Evolutionary conservation across 371 early-diverging fungal genomes (phyloP).

Genomic region (Gilbertella persicaria): DNA sequence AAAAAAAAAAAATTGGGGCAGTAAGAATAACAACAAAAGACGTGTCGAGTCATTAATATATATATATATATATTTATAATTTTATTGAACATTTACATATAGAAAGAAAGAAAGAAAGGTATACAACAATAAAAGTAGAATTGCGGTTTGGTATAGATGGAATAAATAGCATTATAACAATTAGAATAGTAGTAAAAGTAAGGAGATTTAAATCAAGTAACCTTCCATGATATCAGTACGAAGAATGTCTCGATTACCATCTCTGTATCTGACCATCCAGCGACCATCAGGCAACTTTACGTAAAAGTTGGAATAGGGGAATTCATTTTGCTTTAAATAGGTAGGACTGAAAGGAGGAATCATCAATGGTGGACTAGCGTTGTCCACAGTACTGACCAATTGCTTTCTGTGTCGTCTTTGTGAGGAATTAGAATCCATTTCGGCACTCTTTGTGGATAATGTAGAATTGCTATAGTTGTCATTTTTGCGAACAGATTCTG

Average conservation of each 20-base stretch:
- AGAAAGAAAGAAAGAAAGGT: too few relatives aligned
- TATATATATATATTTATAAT: too few relatives aligned
- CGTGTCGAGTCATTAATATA: too few relatives aligned
- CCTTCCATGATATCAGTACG: conserved; percentile 49
- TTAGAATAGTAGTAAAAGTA: too few relatives aligned
- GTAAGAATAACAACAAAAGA: too few relatives aligned
- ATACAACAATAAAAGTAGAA: too few relatives aligned
- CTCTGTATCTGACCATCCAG: conserved; percentile 50
- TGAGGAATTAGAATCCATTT: conserved; percentile 3
- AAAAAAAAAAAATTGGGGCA: too few relatives aligned
- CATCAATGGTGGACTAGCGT: conserved; percentile 11
- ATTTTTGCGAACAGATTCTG: conserved; percentile 8
- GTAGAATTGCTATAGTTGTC: conserved; percentile 16
- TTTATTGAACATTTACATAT: too few relatives aligned
- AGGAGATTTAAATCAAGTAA: conserved; percentile 31
- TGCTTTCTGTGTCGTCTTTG: conserved; percentile 26
- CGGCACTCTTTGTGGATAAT: conserved; percentile 17
- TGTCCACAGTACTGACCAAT: conserved; percentile 12
- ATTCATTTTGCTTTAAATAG: conserved; percentile 40
- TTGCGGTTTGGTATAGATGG: neutral
- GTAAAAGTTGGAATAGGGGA: conserved; percentile 55
- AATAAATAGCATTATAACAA: too few relatives aligned
- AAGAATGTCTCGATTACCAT: conserved; percentile 47
- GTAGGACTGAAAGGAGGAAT: conserved; percentile 54
- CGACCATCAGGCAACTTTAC: conserved; percentile 47